These are phyloP conservation scores for Colletotrichum noveboracense DNA, from an alignment of 2,329 filamentous ascomycete species.

Conservation along the genomic window DNA sequence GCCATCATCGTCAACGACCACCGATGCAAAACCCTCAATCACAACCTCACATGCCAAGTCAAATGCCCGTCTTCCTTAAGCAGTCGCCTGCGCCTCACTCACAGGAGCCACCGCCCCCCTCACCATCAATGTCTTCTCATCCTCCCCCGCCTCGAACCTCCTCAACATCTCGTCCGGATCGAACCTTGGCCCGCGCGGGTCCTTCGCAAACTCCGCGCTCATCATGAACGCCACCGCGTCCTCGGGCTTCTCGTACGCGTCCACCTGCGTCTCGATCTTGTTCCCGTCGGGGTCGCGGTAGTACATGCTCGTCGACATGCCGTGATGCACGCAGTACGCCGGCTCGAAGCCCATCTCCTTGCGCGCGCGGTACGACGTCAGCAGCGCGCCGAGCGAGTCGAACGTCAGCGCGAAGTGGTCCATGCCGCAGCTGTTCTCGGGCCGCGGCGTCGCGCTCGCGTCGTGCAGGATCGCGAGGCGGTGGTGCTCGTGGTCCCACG, in stretches of 20 bases:
- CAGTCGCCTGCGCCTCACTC: background rate
- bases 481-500: slow-evolving; percentile 54
- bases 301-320: slow-evolving; percentile 51
- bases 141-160: slow-evolving; percentile 2
- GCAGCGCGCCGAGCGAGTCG: slow-evolving; percentile 36
- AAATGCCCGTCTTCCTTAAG: background rate
- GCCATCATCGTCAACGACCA: background rate
- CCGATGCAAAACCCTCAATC: background rate
- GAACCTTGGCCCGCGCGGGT: slow-evolving; percentile 31
- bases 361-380: slow-evolving; percentile 39
- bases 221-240: slow-evolving; percentile 46
- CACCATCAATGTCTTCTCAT: background rate
- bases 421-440: slow-evolving; percentile 33
- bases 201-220: slow-evolving; percentile 37
- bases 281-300: slow-evolving; percentile 56
- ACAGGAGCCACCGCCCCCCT: background rate
- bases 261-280: slow-evolving; percentile 50
- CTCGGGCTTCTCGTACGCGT: slow-evolving; percentile 42
- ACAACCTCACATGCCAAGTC: fast-evolving
- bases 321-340: slow-evolving; percentile 51
- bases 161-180: slow-evolving; percentile 4
- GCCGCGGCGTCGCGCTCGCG: slow-evolving; percentile 27
- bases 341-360: slow-evolving; percentile 41
- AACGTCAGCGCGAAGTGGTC: slow-evolving; percentile 49
- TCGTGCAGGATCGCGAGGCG: slow-evolving; percentile 44